Evolutionary conservation across 257 asterid genomes (phyloP), one percentile per base, ranked within the genome.

Genomic region (Ophiorrhiza pumila): DNA sequence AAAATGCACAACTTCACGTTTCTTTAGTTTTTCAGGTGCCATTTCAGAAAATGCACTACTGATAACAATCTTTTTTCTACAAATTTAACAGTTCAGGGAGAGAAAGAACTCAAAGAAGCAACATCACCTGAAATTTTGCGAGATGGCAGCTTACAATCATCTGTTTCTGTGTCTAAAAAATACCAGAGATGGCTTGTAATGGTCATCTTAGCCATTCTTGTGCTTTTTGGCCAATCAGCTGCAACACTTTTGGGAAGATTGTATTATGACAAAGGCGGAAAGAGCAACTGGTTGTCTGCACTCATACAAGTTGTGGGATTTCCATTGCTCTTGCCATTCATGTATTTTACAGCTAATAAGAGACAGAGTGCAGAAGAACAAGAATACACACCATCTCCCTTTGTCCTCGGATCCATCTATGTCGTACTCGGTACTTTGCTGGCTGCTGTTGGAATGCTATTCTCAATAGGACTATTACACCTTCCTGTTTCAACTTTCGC

Each of bases 401-500:
- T 52, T 7, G 42, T 47, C 42, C 87, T 85, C 5, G 80, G 71
- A 22, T 58, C 62, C 27, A 47, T 87, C 23, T 88, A 85, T 59
- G 0, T 81, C 0, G 63, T 43, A 9, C 74, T 84, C 3, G 96
- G 96, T 20, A 13, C 83, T 18, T 78, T 84, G 25, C 20, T 83
- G 10, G 92, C 95, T 12, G 80, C 42, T 8, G 75, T 76, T 69
- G 64, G 79, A 49, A 74, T 88, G 88, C 22, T 85, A 4, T 88
- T 80, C 76, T 71, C 96, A 8, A 64, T 85, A 4, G 95, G 95
- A 0, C 78, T 88, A 3, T 79, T 74, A 23, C 77, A 88, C 57
- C 83, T 90, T 13, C 92, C 96, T 0, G 88, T 88, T 18, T 85
- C 95, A 0, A 88, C 96, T 3, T 87, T 81, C 61, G 83, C 93